A percentile compares a stretch with the other conserved stretches of the same genome.
These are phyloP conservation scores for Malbranchea zuffiana DNA, from an alignment of 2,329 filamentous ascomycete species.

Conservation along the genomic window DNA sequence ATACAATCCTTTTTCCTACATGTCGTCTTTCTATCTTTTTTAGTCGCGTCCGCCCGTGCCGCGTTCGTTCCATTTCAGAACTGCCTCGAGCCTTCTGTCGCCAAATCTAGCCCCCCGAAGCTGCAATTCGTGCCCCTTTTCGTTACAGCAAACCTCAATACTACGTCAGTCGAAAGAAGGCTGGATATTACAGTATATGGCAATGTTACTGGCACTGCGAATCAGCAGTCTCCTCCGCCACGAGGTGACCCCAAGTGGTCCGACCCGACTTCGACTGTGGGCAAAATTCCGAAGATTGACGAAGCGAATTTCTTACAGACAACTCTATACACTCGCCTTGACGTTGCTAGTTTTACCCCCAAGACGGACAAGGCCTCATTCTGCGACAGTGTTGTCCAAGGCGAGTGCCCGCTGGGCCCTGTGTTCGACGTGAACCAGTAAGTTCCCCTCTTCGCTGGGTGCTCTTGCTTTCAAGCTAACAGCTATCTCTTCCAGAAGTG, in stretches of 20 bases:
- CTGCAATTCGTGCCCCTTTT: slow-evolving; percentile 72
- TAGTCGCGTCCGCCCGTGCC: slow-evolving; percentile 36
- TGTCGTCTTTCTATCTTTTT: slow-evolving; percentile 4
- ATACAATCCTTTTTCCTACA: slow-evolving; percentile 3
- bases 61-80: slow-evolving; percentile 72
- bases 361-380: slow-evolving; percentile 47
- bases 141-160: slow-evolving; percentile 47
- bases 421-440: slow-evolving; percentile 52
- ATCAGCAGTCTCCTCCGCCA: slow-evolving; percentile 48
- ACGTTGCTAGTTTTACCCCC: slow-evolving; percentile 67
- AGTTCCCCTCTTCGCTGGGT: slow-evolving; percentile 16
- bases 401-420: slow-evolving; percentile 63
- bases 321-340: slow-evolving; percentile 60
- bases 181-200: slow-evolving; percentile 76
- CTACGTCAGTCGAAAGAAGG: slow-evolving; percentile 38
- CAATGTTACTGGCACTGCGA: slow-evolving; percentile 70
- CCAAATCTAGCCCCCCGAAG: slow-evolving; percentile 47
- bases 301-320: slow-evolving; percentile 51
- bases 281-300: slow-evolving; percentile 65
- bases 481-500: slow-evolving; percentile 25
- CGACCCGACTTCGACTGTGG: slow-evolving; percentile 49
- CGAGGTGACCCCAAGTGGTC: slow-evolving; percentile 50
- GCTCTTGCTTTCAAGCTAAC: slow-evolving; percentile 1
- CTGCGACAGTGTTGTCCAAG: slow-evolving; percentile 51
- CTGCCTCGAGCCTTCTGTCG: slow-evolving; percentile 54